Percentiles rank a stretch among this genome's conserved stretches.
phyloP scores from a whole-genome alignment of 2,329 filamentous ascomycete genomes.

The Colletotrichum kahawae region DNA sequence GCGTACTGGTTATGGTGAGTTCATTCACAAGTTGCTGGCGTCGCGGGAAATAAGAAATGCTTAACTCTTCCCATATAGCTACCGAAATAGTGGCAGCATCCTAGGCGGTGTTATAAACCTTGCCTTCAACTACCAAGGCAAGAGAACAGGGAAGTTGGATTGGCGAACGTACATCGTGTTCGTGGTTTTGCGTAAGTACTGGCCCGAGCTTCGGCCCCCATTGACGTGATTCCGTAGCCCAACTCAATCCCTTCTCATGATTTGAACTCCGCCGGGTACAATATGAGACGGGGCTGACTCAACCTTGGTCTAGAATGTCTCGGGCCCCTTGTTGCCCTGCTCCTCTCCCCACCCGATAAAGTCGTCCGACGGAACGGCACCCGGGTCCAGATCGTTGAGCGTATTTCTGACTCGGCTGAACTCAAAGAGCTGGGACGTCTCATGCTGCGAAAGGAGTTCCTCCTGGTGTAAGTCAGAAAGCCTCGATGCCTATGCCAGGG shows the following conservation, averaged over 20 bases:
- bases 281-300: neutral
- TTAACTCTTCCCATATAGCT: neutral
- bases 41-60: neutral
- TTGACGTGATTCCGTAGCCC: neutral
- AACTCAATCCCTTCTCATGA: neutral
- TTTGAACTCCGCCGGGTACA: neutral
- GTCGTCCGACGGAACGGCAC: constrained; percentile 30
- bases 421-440: constrained; percentile 25
- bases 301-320: constrained; percentile 24
- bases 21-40: neutral
- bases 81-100: constrained; percentile 30
- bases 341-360: constrained; percentile 32
- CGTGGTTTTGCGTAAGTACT: constrained; percentile 24
- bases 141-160: constrained; percentile 28
- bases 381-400: constrained; percentile 25
- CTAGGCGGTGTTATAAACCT: constrained; percentile 51
- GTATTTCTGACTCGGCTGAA: constrained; percentile 27
- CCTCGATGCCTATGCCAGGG: neutral
- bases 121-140: constrained; percentile 40
- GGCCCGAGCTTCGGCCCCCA: neutral
- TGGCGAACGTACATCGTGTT: constrained; percentile 32
- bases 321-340: constrained; percentile 28
- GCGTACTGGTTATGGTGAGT: constrained; percentile 23
- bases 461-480: constrained; percentile 20
- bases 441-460: constrained; percentile 24